phyloP scores from a whole-genome alignment of 768 basidiomycete genomes.

The Pisolithus orientalis region DNA sequence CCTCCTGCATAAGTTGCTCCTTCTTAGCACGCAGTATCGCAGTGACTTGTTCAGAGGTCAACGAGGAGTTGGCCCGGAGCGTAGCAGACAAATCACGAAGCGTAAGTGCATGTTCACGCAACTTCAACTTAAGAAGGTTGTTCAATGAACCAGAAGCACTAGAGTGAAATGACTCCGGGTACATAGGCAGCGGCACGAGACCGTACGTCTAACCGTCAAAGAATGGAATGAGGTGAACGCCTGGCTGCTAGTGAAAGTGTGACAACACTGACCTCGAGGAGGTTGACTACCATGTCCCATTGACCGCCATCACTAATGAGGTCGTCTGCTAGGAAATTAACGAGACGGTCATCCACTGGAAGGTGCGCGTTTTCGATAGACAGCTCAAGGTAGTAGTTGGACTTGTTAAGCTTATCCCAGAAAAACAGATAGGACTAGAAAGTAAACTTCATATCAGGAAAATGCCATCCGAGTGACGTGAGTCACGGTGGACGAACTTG shows the following conservation, averaged over 20 bases:
- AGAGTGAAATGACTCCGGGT: constrained; percentile 83
- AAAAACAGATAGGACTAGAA: constrained; percentile 84
- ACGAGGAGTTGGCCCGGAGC: constrained; percentile 38
- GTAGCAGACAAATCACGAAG: constrained; percentile 59
- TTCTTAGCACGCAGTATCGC: constrained; percentile 73
- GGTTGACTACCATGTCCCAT: constrained; percentile 85
- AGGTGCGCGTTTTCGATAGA: constrained; percentile 76
- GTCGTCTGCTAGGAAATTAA: constrained; percentile 66
- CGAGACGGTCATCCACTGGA: constrained; percentile 77
- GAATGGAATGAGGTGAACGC: background rate
- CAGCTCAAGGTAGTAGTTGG: constrained; percentile 84
- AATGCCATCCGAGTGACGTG: background rate
- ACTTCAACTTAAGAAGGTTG: constrained; percentile 77
- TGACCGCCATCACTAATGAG: constrained; percentile 91
- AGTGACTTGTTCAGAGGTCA: constrained; percentile 42
- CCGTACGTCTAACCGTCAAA: constrained; percentile 58
- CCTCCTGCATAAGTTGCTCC: constrained; percentile 74
- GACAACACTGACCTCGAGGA: constrained; percentile 45
- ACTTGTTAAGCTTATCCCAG: constrained; percentile 93
- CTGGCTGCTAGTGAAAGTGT: background rate
- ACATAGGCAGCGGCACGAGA: constrained; percentile 74
- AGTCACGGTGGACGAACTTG: constrained; percentile 43
- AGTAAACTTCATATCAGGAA: constrained; percentile 3
- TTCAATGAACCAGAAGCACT: constrained; percentile 69
- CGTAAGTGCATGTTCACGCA: constrained; percentile 84